phyloP scores from a whole-genome alignment of 345 rosid species.

The Eucalyptus tenuipes region DNA sequence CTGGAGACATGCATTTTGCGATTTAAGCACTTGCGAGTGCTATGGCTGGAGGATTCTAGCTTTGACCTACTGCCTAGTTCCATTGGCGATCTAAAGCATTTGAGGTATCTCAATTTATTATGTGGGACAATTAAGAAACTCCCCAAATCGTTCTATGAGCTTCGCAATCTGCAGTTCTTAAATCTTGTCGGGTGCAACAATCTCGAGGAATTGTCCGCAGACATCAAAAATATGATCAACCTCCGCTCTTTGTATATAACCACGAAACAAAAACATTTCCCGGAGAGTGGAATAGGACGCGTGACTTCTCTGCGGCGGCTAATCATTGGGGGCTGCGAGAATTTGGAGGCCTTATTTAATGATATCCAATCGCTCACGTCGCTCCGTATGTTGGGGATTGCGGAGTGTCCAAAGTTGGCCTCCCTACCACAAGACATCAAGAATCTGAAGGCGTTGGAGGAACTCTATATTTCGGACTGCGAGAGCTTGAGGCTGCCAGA shows the following conservation, averaged over 20 bases:
- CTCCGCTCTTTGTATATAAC: not conserved
- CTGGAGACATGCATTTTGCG: not conserved
- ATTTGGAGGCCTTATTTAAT: not conserved
- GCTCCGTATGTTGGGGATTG: not conserved
- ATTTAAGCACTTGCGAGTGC: not conserved
- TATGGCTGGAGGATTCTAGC: not conserved
- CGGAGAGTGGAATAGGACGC: not conserved
- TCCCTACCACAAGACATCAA: not conserved
- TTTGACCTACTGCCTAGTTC: not conserved
- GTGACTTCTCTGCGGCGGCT: not conserved
- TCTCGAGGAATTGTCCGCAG: not conserved
- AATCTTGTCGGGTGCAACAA: too few relatives aligned
- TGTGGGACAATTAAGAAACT: not conserved
- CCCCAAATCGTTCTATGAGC: constrained; percentile 1
- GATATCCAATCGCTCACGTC: not conserved
- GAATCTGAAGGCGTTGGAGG: not conserved
- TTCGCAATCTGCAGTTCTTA: not conserved
- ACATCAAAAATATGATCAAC: not conserved
- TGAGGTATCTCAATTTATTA: not conserved
- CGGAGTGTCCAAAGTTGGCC: not conserved
- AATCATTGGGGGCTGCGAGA: not conserved
- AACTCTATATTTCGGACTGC: not conserved
- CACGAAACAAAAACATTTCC: not conserved
- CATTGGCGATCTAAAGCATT: constrained; percentile 2
- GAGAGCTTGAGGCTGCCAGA: not conserved